Base-by-base conservation (phyloP, 192 early-diverging fungal species). In the Paraglomus brasilianum region DNA sequence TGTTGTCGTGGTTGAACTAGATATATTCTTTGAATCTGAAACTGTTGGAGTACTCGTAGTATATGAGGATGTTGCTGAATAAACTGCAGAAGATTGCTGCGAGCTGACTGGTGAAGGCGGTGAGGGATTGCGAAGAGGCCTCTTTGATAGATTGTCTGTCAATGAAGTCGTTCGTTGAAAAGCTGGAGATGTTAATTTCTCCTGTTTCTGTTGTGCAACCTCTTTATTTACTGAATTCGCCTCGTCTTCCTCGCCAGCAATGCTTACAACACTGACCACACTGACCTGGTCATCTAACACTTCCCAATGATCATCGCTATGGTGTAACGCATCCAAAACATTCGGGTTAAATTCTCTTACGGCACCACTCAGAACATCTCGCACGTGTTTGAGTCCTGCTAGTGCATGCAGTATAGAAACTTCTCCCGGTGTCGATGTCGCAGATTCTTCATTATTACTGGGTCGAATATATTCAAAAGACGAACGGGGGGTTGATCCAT, bases 361-460 rank as follows among this genome's bases (percentile, higher is more conserved):
- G 36, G 75, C 72, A 11, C 81, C 82, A 8, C 77, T 36, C 9
- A 86, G 49, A 8, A 83, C 75, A 73, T 86, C 85, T 8, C 81
- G 76, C 1, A 84, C 74, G 56, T 86, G 83, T 43, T 83, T 84
- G n/a, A 86, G 63, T 1, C 81, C 80, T 21, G 75, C 74, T 9
- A 84, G 62, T 5, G 77, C 83, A 48, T 78, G 71, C 41, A 77
- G 53, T 0, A 78, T 56, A 0, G 72, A 60, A 36, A 75, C 77
- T 58, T 77, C 82, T 38, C 84, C 75, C 38, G 74, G 64, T 3
- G 74, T 17, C 10, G 5, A 38, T 19, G 58, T 58, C 30, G n/a
- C 19, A 17, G 58, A 19, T 22, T 41, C 61, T 53, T 53, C 55
- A 42, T 60, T 22, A 13, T 65, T 68, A 8, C 45, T 38, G 57